Percentiles rank a stretch among this genome's conserved stretches.
Evolutionary conservation across 2,329 filamentous ascomycete genomes (phyloP).

Genomic region (Myriosclerotinia scirpicola): DNA sequence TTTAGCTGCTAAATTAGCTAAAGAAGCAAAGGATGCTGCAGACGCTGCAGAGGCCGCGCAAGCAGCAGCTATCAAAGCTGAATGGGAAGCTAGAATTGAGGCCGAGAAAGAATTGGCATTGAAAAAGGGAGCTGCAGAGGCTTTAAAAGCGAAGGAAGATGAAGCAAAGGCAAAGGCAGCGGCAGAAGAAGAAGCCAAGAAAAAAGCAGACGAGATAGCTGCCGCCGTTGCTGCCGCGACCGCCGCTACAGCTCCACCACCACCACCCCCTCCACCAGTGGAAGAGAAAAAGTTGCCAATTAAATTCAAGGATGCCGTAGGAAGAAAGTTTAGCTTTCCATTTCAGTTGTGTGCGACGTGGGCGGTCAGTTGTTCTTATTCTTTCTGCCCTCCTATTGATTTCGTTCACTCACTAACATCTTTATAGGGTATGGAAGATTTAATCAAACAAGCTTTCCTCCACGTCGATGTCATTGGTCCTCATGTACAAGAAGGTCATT

Average conservation of each 20-base stretch:
- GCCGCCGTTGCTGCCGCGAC: constrained; percentile 44
- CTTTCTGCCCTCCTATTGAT: constrained; percentile 2
- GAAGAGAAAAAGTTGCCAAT: constrained; percentile 61
- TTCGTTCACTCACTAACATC: constrained; percentile 33
- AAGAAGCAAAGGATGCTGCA: constrained; percentile 39
- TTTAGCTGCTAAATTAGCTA: constrained; percentile 19
- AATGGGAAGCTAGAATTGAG: constrained; percentile 48
- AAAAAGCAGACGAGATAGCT: constrained; percentile 31
- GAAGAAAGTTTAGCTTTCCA: constrained; percentile 89
- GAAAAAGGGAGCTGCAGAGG: constrained; percentile 34
- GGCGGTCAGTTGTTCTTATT: constrained; percentile 57
- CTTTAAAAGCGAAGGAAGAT: constrained; percentile 40
- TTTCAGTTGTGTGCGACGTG: constrained; percentile 83
- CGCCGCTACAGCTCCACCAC: constrained; percentile 44
- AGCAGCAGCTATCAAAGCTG: constrained; percentile 47
- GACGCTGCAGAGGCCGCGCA: constrained; percentile 36
- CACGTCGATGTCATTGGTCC: constrained; percentile 75
- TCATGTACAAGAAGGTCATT: constrained; percentile 75
- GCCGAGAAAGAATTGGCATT: constrained; percentile 30
- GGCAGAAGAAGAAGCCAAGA: constrained; percentile 51
- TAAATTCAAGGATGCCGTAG: constrained; percentile 88
- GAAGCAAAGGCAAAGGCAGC: constrained; percentile 48
- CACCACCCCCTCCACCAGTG: constrained; percentile 22
- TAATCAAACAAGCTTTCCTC: constrained; percentile 81
- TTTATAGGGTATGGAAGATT: constrained; percentile 75